Base-by-base conservation (phyloP, 179 eudicot genomes). In the Vitellaria paradoxa region DNA sequence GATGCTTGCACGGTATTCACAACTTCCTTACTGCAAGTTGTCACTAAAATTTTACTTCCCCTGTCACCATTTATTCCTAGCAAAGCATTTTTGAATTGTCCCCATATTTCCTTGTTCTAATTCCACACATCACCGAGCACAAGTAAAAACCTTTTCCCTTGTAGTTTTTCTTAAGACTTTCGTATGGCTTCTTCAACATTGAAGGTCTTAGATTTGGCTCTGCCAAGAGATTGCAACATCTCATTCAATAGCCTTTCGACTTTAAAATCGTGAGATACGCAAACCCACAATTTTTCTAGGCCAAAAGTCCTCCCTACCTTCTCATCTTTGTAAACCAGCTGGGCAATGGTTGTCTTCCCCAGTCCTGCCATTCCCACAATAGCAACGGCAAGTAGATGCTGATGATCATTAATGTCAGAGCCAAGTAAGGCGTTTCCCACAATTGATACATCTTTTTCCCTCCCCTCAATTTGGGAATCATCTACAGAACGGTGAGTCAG, bases 351-450 rank as follows among this genome's bases (percentile, higher is more conserved):
- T 15, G n/a, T n/a, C n/a, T n/a, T n/a, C n/a, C n/a, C n/a, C n/a
- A n/a, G n/a, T n/a, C n/a, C n/a, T n/a, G n/a, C 45, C 69, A 65
- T 65, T 9, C 69, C 69, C 42, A 65, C 69, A 65, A 65, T 13
- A 30, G 69, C 24, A 65, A 65, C 12, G 42, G 26, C 42, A 1
- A 46, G 26, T 11, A 65, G 13, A 24, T 21, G 14, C 11, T 65
- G n/a, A n/a, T n/a, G n/a, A n/a, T n/a, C 46, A 1, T 65, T 9
- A 9, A 1, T 24, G 15, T 20, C 10, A 1, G 69, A 26, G 45
- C 26, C 23, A 65, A 65, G 40, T 20, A 65, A 65, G 2, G 26
- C 10, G 6, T 30, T 14, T 40, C 1, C 14, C 69, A 65, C 3
- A 1, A 1, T 30, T 40, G 42, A 26, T 30, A 24, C 7, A 21